Evolutionary conservation across 345 rosid genomes (phyloP).

Genomic region (Eucalyptus grandis): DNA sequence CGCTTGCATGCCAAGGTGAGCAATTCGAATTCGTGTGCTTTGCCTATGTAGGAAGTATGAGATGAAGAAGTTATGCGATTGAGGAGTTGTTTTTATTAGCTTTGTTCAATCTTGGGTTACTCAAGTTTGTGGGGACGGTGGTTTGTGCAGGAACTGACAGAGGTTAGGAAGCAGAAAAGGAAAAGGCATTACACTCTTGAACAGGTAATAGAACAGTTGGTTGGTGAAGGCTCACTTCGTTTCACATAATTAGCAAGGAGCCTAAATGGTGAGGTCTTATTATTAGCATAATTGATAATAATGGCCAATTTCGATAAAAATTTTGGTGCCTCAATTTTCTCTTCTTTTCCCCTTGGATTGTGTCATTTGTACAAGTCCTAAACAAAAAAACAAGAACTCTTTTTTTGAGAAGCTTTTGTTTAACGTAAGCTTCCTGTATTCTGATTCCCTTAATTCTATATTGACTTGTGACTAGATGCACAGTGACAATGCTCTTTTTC

Average conservation of each 20-base stretch:
- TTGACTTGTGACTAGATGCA: not conserved
- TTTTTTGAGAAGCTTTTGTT: not conserved
- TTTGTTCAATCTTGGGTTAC: not conserved
- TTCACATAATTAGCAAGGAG: not conserved
- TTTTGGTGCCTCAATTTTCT: not conserved
- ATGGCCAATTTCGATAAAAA: not conserved
- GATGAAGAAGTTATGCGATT: not conserved
- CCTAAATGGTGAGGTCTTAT: not conserved
- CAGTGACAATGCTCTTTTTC: not conserved
- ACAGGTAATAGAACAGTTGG: slow-evolving; percentile 23
- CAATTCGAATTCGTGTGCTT: not conserved
- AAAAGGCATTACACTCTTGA: slow-evolving; percentile 75
- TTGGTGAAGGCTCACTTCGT: not conserved
- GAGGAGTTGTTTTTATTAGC: not conserved
- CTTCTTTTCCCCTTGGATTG: not conserved
- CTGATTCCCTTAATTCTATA: not conserved
- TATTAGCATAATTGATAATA: not conserved
- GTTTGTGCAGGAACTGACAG: slow-evolving; percentile 46
- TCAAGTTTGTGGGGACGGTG: not conserved
- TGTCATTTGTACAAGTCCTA: not conserved
- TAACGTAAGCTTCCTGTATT: not conserved
- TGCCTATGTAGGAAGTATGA: not conserved
- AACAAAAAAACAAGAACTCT: not conserved
- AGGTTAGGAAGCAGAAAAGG: slow-evolving; percentile 85
- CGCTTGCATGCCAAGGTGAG: slow-evolving; percentile 43